phyloP scores from a whole-genome alignment of 805 yeast species.

The Saccharomycopsis lassenensis region DNA sequence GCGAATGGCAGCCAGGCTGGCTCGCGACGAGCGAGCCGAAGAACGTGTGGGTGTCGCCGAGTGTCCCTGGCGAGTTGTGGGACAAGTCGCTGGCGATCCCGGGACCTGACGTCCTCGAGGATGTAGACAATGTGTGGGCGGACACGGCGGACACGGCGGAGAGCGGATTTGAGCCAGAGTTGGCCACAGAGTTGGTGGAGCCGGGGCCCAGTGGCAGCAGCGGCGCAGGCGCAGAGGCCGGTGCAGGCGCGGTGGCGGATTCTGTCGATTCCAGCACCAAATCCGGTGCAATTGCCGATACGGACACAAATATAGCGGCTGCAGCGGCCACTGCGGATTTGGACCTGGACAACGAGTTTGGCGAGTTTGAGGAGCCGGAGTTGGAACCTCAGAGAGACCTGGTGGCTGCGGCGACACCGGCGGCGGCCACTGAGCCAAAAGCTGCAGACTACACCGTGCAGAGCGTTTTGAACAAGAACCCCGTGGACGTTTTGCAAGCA shows the following conservation, averaged over 20 bases:
- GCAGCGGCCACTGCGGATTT: too few relatives aligned
- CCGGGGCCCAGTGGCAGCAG: too few relatives aligned
- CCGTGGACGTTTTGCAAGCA: background rate
- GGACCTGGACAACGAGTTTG: slow-evolving; percentile 10
- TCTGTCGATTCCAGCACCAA: too few relatives aligned
- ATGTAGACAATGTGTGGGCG: background rate
- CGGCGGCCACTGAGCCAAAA: background rate
- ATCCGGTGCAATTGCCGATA: too few relatives aligned
- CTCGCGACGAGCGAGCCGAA: background rate
- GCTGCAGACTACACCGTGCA: background rate
- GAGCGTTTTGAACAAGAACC: background rate
- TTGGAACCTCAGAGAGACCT: background rate
- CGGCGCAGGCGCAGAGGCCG: too few relatives aligned
- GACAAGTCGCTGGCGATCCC: background rate
- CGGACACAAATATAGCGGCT: background rate
- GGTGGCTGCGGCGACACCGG: background rate
- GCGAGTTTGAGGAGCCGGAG: slow-evolving; percentile 12
- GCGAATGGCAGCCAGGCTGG: too few relatives aligned
- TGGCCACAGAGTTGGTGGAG: background rate
- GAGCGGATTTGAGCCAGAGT: background rate
- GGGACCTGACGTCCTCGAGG: background rate
- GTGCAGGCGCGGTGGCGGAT: too few relatives aligned
- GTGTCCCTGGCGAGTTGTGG: too few relatives aligned
- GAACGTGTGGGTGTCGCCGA: slow-evolving; percentile 8
- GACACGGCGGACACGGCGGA: background rate